Conservation (phyloP, 139 green algal species). For the Picochlorum costavermella region DNA sequence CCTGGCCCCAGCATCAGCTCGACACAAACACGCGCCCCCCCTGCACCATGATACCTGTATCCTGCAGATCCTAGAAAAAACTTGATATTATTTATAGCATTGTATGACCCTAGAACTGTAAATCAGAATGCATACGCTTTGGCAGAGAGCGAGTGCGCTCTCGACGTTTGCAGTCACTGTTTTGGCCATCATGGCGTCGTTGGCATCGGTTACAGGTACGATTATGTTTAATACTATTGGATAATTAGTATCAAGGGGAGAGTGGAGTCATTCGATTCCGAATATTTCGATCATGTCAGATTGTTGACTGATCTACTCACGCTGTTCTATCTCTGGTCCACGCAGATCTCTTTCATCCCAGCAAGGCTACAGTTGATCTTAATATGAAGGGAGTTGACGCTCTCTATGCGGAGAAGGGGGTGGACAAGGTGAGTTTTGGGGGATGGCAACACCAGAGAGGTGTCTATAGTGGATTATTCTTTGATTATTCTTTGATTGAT, state of each 20-base stretch:
- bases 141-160: constrained; percentile 15
- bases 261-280: no score
- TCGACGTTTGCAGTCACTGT: constrained; percentile 18
- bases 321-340: not conserved
- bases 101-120: not conserved
- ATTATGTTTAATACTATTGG: no score
- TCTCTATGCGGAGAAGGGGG: not conserved
- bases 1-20: constrained; percentile 27
- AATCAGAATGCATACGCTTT: constrained; percentile 8
- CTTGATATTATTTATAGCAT: not conserved
- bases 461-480: not conserved
- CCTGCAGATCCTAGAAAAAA: not conserved
- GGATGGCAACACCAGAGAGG: no score
- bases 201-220: constrained; percentile 19
- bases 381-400: no score
- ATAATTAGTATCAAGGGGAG: no score
- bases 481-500: not conserved
- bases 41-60: constrained; percentile 21
- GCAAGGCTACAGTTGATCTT: not conserved
- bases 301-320: not conserved
- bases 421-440: constrained; percentile 1
- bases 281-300: no score
- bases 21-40: constrained; percentile 33
- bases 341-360: not conserved
- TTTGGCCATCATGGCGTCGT: constrained; percentile 14